These are phyloP conservation scores for Durotheca rogersii DNA, from an alignment of 495 filamentous ascomycete genomes.

Conservation along the genomic window DNA sequence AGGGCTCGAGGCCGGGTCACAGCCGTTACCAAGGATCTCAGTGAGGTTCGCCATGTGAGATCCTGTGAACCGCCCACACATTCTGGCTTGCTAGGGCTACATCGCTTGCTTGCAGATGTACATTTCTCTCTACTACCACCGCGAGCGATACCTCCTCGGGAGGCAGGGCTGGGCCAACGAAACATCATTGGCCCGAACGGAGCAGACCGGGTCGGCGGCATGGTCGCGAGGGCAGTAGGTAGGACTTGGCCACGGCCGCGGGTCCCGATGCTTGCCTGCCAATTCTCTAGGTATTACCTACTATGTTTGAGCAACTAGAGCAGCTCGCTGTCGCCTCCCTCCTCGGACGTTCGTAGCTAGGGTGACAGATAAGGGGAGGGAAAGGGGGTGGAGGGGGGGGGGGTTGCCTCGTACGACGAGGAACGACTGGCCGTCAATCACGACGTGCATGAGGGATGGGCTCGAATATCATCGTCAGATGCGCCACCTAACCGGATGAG, in stretches of 20 bases:
- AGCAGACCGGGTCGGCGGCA: no score
- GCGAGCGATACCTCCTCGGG: no score
- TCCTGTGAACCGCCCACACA: conserved; percentile 23
- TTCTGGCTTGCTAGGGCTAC: background rate
- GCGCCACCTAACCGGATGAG: conserved; percentile 17
- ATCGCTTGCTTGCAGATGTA: conserved; percentile 8
- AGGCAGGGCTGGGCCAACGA: no score
- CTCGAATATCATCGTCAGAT: conserved; percentile 7
- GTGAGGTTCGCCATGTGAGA: conserved; percentile 25
- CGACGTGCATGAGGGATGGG: conserved; percentile 12
- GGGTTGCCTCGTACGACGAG: conserved; percentile 14
- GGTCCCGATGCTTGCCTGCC: no score
- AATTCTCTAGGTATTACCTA: no score
- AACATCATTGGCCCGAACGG: no score
- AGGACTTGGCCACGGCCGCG: no score
- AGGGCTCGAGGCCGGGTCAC: conserved; percentile 22
- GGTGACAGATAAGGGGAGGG: conserved; percentile 13
- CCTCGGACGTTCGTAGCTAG: conserved; percentile 9
- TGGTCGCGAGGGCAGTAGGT: no score
- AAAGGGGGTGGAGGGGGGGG: conserved; percentile 5
- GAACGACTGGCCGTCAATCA: conserved; percentile 15
- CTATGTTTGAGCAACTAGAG: conserved; percentile 9
- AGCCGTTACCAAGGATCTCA: conserved; percentile 32
- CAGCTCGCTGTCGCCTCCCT: conserved; percentile 3
- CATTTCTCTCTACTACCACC: no score